Conservation (phyloP, 306 rosid genomes). For the Fragaria nilgerrensis region DNA sequence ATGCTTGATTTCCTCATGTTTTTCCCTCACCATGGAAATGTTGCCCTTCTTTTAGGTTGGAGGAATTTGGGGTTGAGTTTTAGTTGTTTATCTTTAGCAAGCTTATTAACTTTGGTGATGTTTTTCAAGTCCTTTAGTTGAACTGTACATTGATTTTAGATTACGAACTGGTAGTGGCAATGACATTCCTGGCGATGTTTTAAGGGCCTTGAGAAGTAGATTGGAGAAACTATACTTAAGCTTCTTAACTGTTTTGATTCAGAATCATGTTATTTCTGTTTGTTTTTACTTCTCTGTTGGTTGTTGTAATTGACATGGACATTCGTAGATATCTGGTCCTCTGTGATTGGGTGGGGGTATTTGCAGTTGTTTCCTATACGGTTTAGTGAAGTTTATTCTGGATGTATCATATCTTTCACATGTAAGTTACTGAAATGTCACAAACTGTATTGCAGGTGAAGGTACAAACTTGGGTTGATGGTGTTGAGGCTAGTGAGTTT, state of each 20-base stretch:
- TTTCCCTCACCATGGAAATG: not conserved
- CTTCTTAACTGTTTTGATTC: not conserved
- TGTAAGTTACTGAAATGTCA: not conserved
- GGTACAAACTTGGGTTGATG: constrained; percentile 96
- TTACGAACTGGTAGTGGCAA: not conserved
- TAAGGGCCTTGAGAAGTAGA: not conserved
- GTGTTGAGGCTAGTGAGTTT: constrained; percentile 64
- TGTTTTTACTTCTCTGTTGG: not conserved
- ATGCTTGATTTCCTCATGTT: not conserved
- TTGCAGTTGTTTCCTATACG: not conserved
- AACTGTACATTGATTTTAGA: not conserved
- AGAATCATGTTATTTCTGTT: not conserved
- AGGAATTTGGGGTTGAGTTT: not conserved
- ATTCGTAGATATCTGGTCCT: not conserved
- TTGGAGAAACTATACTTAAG: constrained; percentile 12
- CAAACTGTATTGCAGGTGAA: constrained; percentile 55
- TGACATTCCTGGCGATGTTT: not conserved
- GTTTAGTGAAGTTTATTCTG: not conserved
- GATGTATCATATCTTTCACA: not conserved
- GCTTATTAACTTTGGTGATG: not conserved
- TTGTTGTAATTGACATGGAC: not conserved
- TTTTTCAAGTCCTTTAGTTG: not conserved
- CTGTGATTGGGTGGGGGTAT: not conserved
- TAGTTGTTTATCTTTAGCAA: not conserved
- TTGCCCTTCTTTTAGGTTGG: not conserved